Conservation (phyloP, 805 yeast genomes). For the Kuraishia piskuri region DNA sequence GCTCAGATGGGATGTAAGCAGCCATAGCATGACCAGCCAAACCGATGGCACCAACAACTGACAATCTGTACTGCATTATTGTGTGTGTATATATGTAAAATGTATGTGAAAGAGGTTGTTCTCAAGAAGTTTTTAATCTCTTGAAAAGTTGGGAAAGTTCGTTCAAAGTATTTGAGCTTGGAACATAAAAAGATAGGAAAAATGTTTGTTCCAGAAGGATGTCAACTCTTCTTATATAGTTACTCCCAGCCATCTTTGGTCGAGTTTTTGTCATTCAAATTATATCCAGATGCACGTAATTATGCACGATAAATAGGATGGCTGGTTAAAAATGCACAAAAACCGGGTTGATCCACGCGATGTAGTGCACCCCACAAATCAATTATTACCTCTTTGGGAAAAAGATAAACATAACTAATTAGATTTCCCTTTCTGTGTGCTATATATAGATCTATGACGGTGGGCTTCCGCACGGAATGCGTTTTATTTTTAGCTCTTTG, state of each 20-base stretch:
- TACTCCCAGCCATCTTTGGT: background rate
- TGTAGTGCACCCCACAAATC: background rate
- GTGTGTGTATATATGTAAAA: background rate
- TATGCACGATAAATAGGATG: slow-evolving; percentile 1
- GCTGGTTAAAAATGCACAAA: slow-evolving; percentile 3
- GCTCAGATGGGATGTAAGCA: slow-evolving; percentile 57
- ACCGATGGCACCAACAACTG: slow-evolving; percentile 28
- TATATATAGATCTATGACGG: background rate
- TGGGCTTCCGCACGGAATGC: background rate
- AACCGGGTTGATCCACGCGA: background rate
- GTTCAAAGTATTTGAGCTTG: background rate
- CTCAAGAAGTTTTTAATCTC: background rate
- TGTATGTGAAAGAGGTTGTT: background rate
- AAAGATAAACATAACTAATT: slow-evolving; percentile 13
- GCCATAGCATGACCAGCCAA: slow-evolving; percentile 43
- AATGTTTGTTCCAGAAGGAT: background rate
- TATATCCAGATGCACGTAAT: background rate
- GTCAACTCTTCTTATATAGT: background rate
- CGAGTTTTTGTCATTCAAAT: background rate
- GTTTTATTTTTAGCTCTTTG: background rate
- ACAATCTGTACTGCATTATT: slow-evolving; percentile 35
- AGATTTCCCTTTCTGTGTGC: slow-evolving; percentile 1
- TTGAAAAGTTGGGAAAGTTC: background rate
- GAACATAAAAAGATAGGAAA: background rate
- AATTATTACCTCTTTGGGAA: slow-evolving; percentile 8